Percentiles rank a stretch among this genome's conserved stretches.
Evolutionary conservation across 306 rosid genomes (phyloP).

Genomic region (Ormosia emarginata): DNA sequence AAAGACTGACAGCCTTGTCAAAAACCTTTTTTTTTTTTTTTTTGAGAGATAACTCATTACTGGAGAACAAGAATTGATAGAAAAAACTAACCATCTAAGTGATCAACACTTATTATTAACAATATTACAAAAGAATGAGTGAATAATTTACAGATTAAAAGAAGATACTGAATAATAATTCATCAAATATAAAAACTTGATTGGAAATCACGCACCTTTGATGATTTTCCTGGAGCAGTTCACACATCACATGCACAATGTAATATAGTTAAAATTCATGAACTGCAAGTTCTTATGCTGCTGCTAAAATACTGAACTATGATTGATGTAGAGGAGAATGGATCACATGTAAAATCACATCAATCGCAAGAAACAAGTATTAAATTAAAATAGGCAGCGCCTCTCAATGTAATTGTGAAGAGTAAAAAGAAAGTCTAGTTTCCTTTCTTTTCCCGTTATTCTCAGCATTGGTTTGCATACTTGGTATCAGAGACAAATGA

Average conservation of each 20-base stretch:
- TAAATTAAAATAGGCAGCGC: neutral
- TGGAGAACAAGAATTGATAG: neutral
- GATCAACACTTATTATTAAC: neutral
- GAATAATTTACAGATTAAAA: neutral
- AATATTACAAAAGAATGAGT: neutral
- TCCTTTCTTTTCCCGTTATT: neutral
- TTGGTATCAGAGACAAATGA: neutral
- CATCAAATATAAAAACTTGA: neutral
- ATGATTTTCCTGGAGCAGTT: conserved; percentile 68
- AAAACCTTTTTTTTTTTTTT: neutral
- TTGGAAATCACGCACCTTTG: conserved; percentile 55
- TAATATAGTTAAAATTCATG: conserved; percentile 37
- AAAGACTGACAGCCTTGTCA: neutral
- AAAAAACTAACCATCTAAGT: neutral
- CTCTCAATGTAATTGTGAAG: neutral
- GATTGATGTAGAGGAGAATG: neutral
- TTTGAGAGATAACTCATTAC: neutral
- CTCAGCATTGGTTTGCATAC: neutral
- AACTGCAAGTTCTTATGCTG: conserved; percentile 20
- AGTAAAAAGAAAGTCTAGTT: neutral
- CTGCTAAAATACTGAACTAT: conserved; percentile 19
- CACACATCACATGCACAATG: conserved; percentile 36
- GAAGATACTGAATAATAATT: neutral
- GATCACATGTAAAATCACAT: conserved; percentile 12
- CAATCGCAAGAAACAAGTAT: neutral